Conservation (phyloP, 495 filamentous ascomycete species). For the Amorphotheca resinae region DNA sequence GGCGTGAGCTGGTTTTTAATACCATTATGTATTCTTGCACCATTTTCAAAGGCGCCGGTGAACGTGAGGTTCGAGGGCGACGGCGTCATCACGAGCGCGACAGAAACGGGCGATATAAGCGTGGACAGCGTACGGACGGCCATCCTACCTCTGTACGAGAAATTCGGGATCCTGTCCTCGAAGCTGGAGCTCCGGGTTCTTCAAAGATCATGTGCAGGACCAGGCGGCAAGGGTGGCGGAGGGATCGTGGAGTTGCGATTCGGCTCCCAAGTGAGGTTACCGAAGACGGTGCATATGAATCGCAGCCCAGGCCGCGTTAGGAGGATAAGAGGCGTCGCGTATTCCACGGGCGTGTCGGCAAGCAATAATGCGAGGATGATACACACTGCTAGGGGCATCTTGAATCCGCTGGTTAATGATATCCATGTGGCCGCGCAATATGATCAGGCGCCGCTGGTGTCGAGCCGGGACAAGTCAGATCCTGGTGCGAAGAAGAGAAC, state of each 20-base stretch:
- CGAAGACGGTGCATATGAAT: constrained; percentile 90
- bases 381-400: constrained; percentile 69
- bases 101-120: constrained; percentile 66
- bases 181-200: constrained; percentile 82
- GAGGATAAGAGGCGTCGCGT: constrained; percentile 82
- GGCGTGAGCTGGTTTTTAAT: constrained; percentile 89
- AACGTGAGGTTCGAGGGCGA: constrained; percentile 81
- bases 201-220: constrained; percentile 60
- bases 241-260: constrained; percentile 89
- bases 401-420: constrained; percentile 76
- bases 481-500: constrained; percentile 51
- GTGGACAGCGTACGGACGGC: constrained; percentile 91
- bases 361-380: constrained; percentile 95
- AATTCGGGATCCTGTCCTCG: constrained; percentile 70
- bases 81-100: constrained; percentile 86
- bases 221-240: constrained; percentile 62
- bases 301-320: constrained; percentile 68
- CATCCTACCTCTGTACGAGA: constrained; percentile 75
- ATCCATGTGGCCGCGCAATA: constrained; percentile 63
- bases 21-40: constrained; percentile 78
- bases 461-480: constrained; percentile 45
- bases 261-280: constrained; percentile 78
- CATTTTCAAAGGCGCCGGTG: constrained; percentile 80
- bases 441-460: constrained; percentile 59
- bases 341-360: constrained; percentile 76